Evolutionary conservation across 768 basidiomycete species (phyloP), one percentile per base, ranked within the genome.

Genomic region (Termitomyces sp.): DNA sequence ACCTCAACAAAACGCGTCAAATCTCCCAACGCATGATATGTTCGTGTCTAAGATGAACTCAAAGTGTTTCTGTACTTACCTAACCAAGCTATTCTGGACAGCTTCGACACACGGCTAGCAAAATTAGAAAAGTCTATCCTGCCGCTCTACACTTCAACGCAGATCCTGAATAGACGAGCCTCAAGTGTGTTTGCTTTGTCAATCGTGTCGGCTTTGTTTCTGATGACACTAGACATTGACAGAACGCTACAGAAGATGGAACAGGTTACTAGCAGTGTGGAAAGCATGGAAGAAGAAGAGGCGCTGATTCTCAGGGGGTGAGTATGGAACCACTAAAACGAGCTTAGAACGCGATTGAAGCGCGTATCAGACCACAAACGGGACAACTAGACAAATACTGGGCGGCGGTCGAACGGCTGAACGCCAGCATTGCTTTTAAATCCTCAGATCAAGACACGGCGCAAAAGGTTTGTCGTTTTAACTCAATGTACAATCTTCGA

Each of bases 11-110:
- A 73, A 93, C 91, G 0, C 82, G 82, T 22, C 90, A 90, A 65
- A 88, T 91, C 59, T 92, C 91, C 1, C 87, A 88, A 65, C 79
- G 89, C 52, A 93, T 94, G 91, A 92, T 83, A 59, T 83, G 90
- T 93, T 73, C 56, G 88, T 68, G 43, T 38, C 30, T 3, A 9
- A 52, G 54, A 44, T 48, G 24, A 42, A 38, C 35, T 44, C 30
- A 26, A 12, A 24, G 14, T 47, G 45, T 50, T 40, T 60, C 42
- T 22, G 51, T 65, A 61, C 73, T 75, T 54, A 77, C 61, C 61
- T 70, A 63, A 63, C 66, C 67, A 94, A 42, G 92, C 88, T 47
- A 87, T 93, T 64, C 77, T 94, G 51, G 85, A 88, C 61, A 92
- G 87, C 64, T 92, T 93, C 65, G 92, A 94, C 69, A 83, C 84